Evolutionary conservation across 176 grass and related monocot species (phyloP).

Genomic region (Pontederia crassipes): DNA sequence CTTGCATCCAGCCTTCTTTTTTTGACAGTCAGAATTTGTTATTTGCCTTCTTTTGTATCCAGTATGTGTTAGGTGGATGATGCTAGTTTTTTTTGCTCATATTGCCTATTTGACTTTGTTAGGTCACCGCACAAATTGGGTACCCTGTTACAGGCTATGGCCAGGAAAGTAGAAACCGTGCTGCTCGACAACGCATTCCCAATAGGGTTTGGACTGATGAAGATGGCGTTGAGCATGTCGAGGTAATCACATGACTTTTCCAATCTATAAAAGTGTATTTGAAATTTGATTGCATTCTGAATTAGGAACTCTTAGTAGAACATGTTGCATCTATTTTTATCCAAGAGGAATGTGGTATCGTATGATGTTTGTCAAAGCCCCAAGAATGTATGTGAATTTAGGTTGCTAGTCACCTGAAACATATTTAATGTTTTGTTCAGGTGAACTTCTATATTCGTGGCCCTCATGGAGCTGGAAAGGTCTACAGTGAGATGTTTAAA

Average conservation of each 20-base stretch:
- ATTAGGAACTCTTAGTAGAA: background rate
- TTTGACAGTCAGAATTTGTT: background rate
- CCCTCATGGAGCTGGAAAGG: slow-evolving; percentile 80
- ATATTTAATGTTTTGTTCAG: slow-evolving; percentile 31
- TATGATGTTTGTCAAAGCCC: too few relatives aligned
- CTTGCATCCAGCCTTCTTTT: background rate
- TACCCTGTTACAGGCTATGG: slow-evolving; percentile 95
- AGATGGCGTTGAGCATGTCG: slow-evolving; percentile 82
- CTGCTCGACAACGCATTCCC: slow-evolving; percentile 76
- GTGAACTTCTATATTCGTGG: slow-evolving; percentile 82
- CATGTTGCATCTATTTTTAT: too few relatives aligned
- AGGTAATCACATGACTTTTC: slow-evolving; percentile 29
- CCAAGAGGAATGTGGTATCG: too few relatives aligned
- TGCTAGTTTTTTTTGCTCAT: slow-evolving; percentile 5
- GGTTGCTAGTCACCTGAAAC: background rate
- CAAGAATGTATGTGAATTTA: background rate
- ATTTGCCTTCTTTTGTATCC: background rate
- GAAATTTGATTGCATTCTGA: background rate
- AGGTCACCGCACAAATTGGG: slow-evolving; percentile 76
- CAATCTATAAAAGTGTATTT: background rate
- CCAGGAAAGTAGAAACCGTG: slow-evolving; percentile 81
- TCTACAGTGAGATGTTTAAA: slow-evolving; percentile 92
- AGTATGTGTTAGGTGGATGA: slow-evolving; percentile 3
- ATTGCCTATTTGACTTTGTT: slow-evolving; percentile 10
- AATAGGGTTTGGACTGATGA: slow-evolving; percentile 95